Conservation (phyloP, 179 eudicot species). For the Beta macrorhiza region DNA sequence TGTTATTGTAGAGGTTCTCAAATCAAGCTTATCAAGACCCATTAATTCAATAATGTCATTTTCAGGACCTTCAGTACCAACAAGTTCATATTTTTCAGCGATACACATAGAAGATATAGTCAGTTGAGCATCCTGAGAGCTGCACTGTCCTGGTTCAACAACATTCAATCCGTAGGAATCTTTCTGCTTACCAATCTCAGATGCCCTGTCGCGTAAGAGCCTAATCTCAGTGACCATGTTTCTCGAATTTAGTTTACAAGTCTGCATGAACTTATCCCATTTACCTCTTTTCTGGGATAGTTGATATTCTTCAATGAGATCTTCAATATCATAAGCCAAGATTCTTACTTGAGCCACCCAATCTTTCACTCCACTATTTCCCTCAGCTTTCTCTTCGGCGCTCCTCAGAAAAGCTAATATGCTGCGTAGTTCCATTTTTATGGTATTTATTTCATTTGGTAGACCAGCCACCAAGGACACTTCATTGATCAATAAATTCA, state of each 20-base stretch:
- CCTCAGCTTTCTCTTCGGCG: constrained; percentile 14
- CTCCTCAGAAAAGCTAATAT: constrained; percentile 15
- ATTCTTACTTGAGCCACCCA: constrained; percentile 25
- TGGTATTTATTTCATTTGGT: not conserved
- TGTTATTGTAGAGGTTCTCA: constrained; percentile 8
- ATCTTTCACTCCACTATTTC: not conserved
- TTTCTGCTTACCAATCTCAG: not conserved
- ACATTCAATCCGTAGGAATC: not conserved
- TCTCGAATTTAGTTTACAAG: not conserved
- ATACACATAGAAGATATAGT: not conserved
- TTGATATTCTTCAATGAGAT: constrained; percentile 22
- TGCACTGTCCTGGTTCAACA: not conserved
- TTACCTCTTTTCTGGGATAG: not conserved
- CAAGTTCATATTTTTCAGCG: constrained; percentile 13
- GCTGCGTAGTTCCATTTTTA: constrained; percentile 4
- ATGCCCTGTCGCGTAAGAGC: not conserved
- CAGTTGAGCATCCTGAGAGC: not conserved
- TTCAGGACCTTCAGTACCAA: constrained; percentile 22
- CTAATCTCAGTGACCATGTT: not conserved
- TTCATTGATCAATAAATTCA: not conserved
- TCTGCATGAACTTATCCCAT: not conserved
- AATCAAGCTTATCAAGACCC: not conserved
- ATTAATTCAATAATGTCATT: constrained; percentile 13
- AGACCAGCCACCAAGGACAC: not conserved
- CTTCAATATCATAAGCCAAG: constrained; percentile 29